Evolutionary conservation across 2,329 filamentous ascomycete genomes (phyloP).

Genomic region (Penicillium sclerotigenum): DNA sequence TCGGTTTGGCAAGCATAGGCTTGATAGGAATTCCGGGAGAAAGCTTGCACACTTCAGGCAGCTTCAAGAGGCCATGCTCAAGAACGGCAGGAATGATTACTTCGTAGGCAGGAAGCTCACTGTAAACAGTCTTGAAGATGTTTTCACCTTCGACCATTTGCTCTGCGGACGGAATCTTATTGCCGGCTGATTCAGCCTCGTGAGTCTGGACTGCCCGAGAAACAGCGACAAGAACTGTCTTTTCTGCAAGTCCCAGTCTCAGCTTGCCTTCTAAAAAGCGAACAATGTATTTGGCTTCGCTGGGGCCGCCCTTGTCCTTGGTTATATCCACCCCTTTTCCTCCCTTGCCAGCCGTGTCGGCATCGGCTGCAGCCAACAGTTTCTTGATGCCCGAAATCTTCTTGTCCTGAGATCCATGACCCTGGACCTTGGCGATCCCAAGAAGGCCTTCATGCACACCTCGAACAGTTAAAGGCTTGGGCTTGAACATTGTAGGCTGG

Average conservation of each 20-base stretch:
- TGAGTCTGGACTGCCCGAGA: constrained; percentile 85
- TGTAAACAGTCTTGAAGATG: constrained; percentile 86
- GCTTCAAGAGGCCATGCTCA: constrained; percentile 76
- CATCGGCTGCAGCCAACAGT: constrained; percentile 83
- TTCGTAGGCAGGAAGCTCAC: constrained; percentile 92
- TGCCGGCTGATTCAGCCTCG: constrained; percentile 67
- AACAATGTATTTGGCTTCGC: constrained; percentile 91
- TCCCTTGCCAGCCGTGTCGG: constrained; percentile 66
- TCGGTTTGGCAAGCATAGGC: constrained; percentile 97
- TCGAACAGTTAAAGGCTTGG: constrained; percentile 80
- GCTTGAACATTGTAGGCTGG: constrained; percentile 98
- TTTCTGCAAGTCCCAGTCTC: constrained; percentile 85
- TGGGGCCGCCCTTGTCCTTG: constrained; percentile 88
- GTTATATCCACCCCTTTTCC: constrained; percentile 69
- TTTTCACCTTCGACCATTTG: constrained; percentile 81
- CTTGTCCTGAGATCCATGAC: constrained; percentile 80
- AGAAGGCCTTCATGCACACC: constrained; percentile 87
- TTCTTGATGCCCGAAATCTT: constrained; percentile 98
- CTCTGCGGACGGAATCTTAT: constrained; percentile 66
- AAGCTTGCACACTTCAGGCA: constrained; percentile 82
- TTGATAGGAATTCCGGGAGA: constrained; percentile 92
- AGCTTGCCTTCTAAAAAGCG: constrained; percentile 94
- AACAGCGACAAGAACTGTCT: constrained; percentile 82
- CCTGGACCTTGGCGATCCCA: constrained; percentile 79
- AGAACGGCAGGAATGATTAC: constrained; percentile 89